Base-by-base conservation (phyloP, 257 asterid species). In the Przewalskia tangutica region DNA sequence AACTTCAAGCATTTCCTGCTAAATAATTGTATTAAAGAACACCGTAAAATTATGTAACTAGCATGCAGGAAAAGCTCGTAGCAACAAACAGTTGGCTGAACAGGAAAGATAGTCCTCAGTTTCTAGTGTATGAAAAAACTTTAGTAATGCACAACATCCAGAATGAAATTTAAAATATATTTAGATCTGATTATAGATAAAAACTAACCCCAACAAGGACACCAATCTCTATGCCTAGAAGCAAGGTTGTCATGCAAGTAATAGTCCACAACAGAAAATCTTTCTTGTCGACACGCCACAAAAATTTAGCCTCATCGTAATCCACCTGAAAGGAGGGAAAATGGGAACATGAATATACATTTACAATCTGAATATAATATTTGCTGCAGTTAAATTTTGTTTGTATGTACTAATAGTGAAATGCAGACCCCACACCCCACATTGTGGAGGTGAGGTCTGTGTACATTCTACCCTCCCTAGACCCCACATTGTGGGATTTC, bases 181-280 rank as follows among this genome's bases (percentile, higher is more conserved):
- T 63, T 14, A 20, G 46, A 34, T 18, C 46, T 18, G 36, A 4
- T 60, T 32, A 48, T 44, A 79, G 81, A 46, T 73, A 68, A 77
- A 88, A 23, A 75, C 98, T 91, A 87, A 94, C 99, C 67, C 98
- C 99, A 88, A 93, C 84, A 83, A 96, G 91, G 85, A 96, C 99
- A 77, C 99, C 99, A 70, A 96, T 93, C 92, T 96, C 99, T 83
- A 96, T 96, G 81, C 98, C 98, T 83, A 96, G 93, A 89, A 96
- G 90, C 90, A 96, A 90, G 84, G 99, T 96, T 64, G 91, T 84
- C 10, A 58, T 55, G 89, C 92, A 94, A 84, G 99, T 96, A 83
- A 96, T 92, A 87, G 79, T 85, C 99, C 99, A 96, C 55, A 96
- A 95, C 81, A 90, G 88, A 88, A 96, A 94, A 88, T 96, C 99